A percentile compares a stretch with the other conserved stretches of the same genome.
Evolutionary conservation across 208 protist genomes (phyloP).

Genomic region (Acanthamoeba divionensis): DNA sequence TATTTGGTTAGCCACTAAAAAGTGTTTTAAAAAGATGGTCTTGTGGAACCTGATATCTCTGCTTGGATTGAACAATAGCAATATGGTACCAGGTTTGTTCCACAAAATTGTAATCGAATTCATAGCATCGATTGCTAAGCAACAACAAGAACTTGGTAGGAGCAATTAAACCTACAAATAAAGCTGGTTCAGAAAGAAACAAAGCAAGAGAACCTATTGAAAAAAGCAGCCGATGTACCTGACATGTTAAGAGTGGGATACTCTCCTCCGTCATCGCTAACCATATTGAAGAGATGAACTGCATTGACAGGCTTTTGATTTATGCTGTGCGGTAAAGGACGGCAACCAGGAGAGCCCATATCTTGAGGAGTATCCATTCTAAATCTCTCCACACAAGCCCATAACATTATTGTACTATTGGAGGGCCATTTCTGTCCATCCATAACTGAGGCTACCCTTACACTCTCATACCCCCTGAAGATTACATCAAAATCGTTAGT

Average conservation of each 20-base stretch:
- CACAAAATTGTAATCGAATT: conserved; percentile 9
- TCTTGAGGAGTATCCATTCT: neutral
- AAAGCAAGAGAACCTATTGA: neutral
- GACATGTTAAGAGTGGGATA: conserved; percentile 23
- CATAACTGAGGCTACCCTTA: conserved; percentile 29
- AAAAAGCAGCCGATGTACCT: neutral
- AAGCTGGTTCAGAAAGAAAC: neutral
- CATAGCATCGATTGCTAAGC: conserved; percentile 38
- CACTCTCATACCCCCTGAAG: conserved; percentile 30
- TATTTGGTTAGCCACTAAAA: neutral
- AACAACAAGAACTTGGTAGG: conserved; percentile 26
- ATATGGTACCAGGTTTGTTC: conserved; percentile 36
- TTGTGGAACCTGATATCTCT: neutral
- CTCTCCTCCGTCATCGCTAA: conserved; percentile 22
- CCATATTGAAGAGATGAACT: conserved; percentile 27
- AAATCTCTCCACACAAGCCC: conserved; percentile 15
- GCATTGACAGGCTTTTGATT: no score
- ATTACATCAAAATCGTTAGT: neutral
- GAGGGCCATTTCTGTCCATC: conserved; percentile 24
- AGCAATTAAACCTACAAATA: neutral
- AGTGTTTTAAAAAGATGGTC: neutral
- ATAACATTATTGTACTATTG: conserved; percentile 4
- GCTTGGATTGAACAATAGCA: neutral
- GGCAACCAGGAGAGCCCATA: no score
- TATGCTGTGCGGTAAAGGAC: no score